Evolutionary conservation across 2,329 filamentous ascomycete species (phyloP).

Genomic region (Parasarocladium wereldwijsianum): DNA sequence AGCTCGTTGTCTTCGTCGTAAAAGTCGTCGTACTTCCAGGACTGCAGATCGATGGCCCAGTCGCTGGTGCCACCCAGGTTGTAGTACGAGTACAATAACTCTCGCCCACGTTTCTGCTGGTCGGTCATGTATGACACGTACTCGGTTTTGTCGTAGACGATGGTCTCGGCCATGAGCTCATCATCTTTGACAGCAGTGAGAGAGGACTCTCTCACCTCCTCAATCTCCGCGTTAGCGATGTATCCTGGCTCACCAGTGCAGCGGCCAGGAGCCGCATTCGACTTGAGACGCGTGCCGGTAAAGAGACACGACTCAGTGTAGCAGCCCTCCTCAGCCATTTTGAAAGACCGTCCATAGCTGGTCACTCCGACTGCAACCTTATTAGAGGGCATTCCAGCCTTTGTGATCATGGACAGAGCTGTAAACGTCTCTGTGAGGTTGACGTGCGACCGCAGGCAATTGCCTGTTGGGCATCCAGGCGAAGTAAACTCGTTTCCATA

Average conservation of each 20-base stretch:
- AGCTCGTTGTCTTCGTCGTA: no score
- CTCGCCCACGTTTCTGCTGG: constrained; percentile 5
- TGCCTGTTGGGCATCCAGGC: constrained; percentile 14
- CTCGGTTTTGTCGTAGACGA: constrained; percentile 8
- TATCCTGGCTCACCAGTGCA: constrained; percentile 17
- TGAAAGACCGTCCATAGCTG: constrained; percentile 18
- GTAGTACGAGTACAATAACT: neutral
- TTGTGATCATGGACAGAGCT: constrained; percentile 21
- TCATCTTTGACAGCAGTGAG: constrained; percentile 3
- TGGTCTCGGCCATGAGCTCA: constrained; percentile 3
- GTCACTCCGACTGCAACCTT: constrained; percentile 17
- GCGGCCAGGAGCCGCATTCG: constrained; percentile 10
- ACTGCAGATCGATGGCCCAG: constrained; percentile 10
- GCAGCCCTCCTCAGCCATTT: constrained; percentile 17
- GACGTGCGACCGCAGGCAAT: constrained; percentile 19
- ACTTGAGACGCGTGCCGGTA: constrained; percentile 8
- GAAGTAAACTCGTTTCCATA: constrained; percentile 13
- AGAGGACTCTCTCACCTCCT: constrained; percentile 14
- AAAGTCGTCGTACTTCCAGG: no score
- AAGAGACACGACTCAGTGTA: constrained; percentile 12
- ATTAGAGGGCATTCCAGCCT: constrained; percentile 13
- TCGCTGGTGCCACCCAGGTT: constrained; percentile 9
- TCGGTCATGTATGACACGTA: constrained; percentile 10
- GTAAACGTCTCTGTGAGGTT: constrained; percentile 20
- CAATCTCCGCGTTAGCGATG: constrained; percentile 16